Base-by-base conservation (phyloP, 352 stramenopile genomes). In the Phytophthora idaei region DNA sequence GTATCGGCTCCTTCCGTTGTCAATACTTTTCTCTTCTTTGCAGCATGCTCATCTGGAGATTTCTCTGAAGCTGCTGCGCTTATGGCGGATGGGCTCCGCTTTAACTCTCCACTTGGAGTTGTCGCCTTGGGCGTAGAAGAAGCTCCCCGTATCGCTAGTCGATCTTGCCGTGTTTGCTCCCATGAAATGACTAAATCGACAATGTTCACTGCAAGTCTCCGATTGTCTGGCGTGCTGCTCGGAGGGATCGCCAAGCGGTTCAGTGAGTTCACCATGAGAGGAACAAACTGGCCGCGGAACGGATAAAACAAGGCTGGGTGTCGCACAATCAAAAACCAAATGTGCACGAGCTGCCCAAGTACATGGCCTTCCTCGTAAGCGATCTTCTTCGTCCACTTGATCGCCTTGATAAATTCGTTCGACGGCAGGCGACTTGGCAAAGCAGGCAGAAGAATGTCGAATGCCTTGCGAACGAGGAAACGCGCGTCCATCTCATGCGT, bases 371-470 rank as follows among this genome's bases (percentile, higher is more conserved):
- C 98, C 82, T 99, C 97, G 61, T 98, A 98, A 62, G 98, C 96
- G 36, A 99, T 94, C 71, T 99, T 98, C 66, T 98, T 97, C 8
- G 97, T 99, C 85, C 93, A 99, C 61, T 99, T 98, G 62, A 99
- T 97, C 3, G 90, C 89, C 69, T 97, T 98, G 68, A 98, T 95
- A 41, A 99, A 97, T 55, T 99, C 96, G 53, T 97, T 83, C 3
- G 87, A 85, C 15, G 85, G 80, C 8, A 99, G 67, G 10, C 94
- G 87, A 29, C 77, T 92, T 37, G 84, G 87, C 4, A 99, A 76
- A 15, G 91, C 86, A 27, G 98, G 97, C 5, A 99, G 73, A 28
- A 99, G 75, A 51, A 99, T 95, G 61, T 99, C 93, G 21, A 99
- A 90, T 5, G 97, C 96, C 49, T 90, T 89, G 50, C 89, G 90